These are phyloP conservation scores for Phytophthora palmivora DNA, from an alignment of 352 stramenopile species.

Conservation along the genomic window DNA sequence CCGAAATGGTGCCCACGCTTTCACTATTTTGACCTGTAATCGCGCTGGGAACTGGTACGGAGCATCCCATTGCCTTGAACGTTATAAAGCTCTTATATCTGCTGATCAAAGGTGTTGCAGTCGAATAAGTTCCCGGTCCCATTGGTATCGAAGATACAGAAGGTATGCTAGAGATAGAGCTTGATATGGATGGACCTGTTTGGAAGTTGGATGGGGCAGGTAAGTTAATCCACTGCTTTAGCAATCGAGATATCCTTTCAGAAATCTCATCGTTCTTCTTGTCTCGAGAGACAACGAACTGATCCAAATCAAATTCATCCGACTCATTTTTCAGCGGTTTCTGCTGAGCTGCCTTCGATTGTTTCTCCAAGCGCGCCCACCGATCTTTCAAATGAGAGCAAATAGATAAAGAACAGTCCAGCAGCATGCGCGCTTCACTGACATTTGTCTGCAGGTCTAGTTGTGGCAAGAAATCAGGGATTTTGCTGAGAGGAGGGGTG, in stretches of 20 bases:
- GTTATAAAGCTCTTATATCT: slow-evolving; percentile 32
- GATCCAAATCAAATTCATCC: slow-evolving; percentile 59
- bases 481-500: slow-evolving; percentile 6
- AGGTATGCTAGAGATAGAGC: slow-evolving; percentile 4
- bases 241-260: slow-evolving; percentile 51
- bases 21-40: slow-evolving; percentile 17
- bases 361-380: slow-evolving; percentile 69
- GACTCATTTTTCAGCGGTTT: slow-evolving; percentile 28
- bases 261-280: slow-evolving; percentile 64
- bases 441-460: slow-evolving; percentile 52
- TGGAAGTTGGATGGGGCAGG: slow-evolving; percentile 31
- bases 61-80: slow-evolving; percentile 33
- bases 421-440: slow-evolving; percentile 51
- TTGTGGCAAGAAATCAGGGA: slow-evolving; percentile 57
- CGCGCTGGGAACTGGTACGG: slow-evolving; percentile 12
- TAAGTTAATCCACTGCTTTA: slow-evolving; percentile 69
- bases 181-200: slow-evolving; percentile 21
- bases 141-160: slow-evolving; percentile 2
- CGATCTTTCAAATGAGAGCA: slow-evolving; percentile 64
- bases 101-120: slow-evolving; percentile 1
- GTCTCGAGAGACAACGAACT: slow-evolving; percentile 59
- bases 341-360: slow-evolving; percentile 40
- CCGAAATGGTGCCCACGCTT: slow-evolving; percentile 20
- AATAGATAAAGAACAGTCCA: slow-evolving; percentile 68
- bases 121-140: neutral